Percentiles rank a stretch among this genome's conserved stretches.
Conservation (phyloP, 352 stramenopile species). For the Pythium vanterpoolii region DNA sequence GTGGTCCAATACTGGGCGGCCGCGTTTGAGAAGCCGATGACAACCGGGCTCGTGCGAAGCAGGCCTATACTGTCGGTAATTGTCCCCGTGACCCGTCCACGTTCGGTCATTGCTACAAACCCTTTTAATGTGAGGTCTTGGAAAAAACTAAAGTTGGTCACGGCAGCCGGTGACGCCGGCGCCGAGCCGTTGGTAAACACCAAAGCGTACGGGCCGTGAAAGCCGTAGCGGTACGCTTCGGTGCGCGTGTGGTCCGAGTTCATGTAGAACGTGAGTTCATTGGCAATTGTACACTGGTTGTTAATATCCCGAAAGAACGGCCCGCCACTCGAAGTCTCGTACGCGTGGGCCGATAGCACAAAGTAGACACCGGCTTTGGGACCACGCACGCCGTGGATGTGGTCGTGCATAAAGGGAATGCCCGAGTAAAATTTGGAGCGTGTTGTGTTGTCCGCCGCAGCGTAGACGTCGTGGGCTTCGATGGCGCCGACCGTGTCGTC, state of each 20-base stretch:
- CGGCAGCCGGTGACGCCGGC: slow-evolving; percentile 17
- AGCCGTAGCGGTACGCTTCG: slow-evolving; percentile 50
- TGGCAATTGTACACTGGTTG: slow-evolving; percentile 44
- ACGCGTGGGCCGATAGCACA: slow-evolving; percentile 41
- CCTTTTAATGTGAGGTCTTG: slow-evolving; percentile 31
- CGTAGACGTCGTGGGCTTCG: slow-evolving; percentile 39
- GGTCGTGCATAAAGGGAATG: slow-evolving; percentile 32
- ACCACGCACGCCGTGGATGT: slow-evolving; percentile 38
- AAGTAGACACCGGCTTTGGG: slow-evolving; percentile 41
- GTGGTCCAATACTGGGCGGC: slow-evolving; percentile 44
- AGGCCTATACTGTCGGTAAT: slow-evolving; percentile 31
- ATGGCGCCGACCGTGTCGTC: slow-evolving; percentile 32
- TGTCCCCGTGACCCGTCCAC: slow-evolving; percentile 31
- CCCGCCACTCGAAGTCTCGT: slow-evolving; percentile 41
- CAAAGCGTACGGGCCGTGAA: slow-evolving; percentile 48
- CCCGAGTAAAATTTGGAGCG: slow-evolving; percentile 46
- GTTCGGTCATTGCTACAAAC: slow-evolving; percentile 32
- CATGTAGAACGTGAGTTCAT: slow-evolving; percentile 61
- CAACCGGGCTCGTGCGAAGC: too few species aligned
- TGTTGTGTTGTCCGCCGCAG: slow-evolving; percentile 28
- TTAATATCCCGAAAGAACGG: slow-evolving; percentile 62
- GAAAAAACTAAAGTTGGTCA: slow-evolving; percentile 47
- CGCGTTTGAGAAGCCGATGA: slow-evolving; percentile 35
- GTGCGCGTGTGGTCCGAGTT: slow-evolving; percentile 57
- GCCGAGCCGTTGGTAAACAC: slow-evolving; percentile 35